Conservation (phyloP, 768 basidiomycete species). For the Candolleomyces eurysporus region DNA sequence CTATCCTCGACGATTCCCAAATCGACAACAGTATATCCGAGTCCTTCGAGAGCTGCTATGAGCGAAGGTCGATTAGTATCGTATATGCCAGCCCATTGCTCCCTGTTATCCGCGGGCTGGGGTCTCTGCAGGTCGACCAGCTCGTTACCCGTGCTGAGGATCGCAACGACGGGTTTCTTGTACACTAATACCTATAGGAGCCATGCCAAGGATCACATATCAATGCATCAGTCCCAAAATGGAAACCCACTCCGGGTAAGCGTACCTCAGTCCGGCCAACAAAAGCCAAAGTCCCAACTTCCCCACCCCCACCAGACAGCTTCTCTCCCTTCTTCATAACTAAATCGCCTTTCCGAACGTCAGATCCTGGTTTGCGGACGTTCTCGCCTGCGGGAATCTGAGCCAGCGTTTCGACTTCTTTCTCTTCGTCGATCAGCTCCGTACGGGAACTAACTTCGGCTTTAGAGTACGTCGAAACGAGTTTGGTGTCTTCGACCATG, state of each 20-base stretch:
- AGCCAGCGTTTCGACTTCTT: constrained; percentile 63
- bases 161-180: constrained; percentile 71
- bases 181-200: constrained; percentile 59
- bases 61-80: constrained; percentile 88
- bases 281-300: constrained; percentile 80
- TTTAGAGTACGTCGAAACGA: constrained; percentile 50
- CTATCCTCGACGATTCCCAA: constrained; percentile 77
- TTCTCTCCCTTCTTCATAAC: constrained; percentile 62
- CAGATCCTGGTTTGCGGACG: constrained; percentile 70
- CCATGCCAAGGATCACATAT: neutral
- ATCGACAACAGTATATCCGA: constrained; percentile 78
- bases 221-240: neutral
- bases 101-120: constrained; percentile 19
- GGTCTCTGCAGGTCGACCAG: constrained; percentile 56
- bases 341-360: constrained; percentile 65
- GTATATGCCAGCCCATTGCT: constrained; percentile 69
- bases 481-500: constrained; percentile 90
- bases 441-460: constrained; percentile 18
- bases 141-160: constrained; percentile 88
- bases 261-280: constrained; percentile 69
- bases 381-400: constrained; percentile 68
- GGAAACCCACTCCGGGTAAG: constrained; percentile 10
- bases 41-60: constrained; percentile 60
- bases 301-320: constrained; percentile 68
- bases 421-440: constrained; percentile 56